Conservation (phyloP, 306 rosid genomes). For the Castanopsis chinensis region DNA sequence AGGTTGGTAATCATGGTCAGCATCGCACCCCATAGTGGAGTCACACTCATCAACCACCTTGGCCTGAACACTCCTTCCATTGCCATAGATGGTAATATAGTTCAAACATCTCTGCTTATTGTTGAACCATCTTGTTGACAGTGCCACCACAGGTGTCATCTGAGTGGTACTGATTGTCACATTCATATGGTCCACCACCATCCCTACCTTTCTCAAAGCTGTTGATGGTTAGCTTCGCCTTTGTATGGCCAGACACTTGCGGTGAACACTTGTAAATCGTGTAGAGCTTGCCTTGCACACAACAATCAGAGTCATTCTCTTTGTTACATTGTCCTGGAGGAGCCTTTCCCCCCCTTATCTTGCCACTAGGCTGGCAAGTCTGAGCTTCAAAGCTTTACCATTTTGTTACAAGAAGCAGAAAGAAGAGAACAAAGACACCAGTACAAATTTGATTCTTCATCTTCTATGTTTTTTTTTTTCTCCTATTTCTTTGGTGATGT, state of each 20-base stretch:
- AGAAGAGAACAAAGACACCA: not conserved
- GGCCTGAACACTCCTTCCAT: constrained; percentile 28
- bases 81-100: constrained; percentile 21
- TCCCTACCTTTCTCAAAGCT: constrained; percentile 39
- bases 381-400: constrained; percentile 1
- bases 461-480: not conserved
- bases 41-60: constrained; percentile 36
- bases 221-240: constrained; percentile 40
- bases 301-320: constrained; percentile 11
- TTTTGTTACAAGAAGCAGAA: not conserved
- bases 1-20: constrained; percentile 27
- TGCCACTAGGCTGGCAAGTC: not conserved
- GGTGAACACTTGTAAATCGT: constrained; percentile 20
- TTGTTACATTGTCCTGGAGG: constrained; percentile 14
- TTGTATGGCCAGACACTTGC: not conserved
- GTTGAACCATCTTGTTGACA: constrained; percentile 36
- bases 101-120: constrained; percentile 14
- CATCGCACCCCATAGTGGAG: constrained; percentile 32
- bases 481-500: not conserved
- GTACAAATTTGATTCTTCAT: constrained; percentile 5
- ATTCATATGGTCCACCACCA: constrained; percentile 16
- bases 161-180: constrained; percentile 19
- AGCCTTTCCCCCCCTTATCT: not conserved
- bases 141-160: constrained; percentile 24
- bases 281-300: constrained; percentile 8